These are phyloP conservation scores for Metschnikowia kunwiensis DNA, from an alignment of 805 yeast species.

Conservation along the genomic window DNA sequence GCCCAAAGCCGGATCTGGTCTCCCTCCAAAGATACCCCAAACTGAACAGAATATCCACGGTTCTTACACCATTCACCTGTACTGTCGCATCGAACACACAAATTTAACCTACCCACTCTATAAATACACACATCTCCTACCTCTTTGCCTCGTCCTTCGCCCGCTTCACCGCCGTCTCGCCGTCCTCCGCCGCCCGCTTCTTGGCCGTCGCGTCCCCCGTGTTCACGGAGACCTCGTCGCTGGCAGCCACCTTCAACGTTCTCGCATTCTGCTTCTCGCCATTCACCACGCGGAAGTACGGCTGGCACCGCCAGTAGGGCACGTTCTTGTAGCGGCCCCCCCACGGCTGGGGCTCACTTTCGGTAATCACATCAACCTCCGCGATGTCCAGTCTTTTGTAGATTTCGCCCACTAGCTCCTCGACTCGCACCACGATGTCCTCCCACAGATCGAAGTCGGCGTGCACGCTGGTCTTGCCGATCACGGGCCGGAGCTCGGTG, in stretches of 20 bases:
- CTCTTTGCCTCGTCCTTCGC: conserved; percentile 1
- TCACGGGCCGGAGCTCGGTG: conserved; percentile 70
- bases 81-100: too few species aligned
- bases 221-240: conserved; percentile 13
- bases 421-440: conserved; percentile 59
- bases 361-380: conserved; percentile 51
- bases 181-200: conserved; percentile 6
- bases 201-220: conserved; percentile 9
- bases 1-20: too few species aligned
- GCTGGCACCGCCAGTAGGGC: conserved; percentile 97
- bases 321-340: conserved; percentile 78
- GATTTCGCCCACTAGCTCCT: conserved; percentile 57
- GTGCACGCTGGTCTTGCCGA: conserved; percentile 53
- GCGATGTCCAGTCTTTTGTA: conserved; percentile 50
- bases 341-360: conserved; percentile 60
- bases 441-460: conserved; percentile 43
- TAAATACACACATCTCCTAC: too few species aligned
- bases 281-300: conserved; percentile 85
- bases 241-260: conserved; percentile 38
- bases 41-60: too few species aligned
- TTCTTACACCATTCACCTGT: too few species aligned
- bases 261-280: conserved; percentile 54
- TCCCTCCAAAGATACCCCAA: too few species aligned
- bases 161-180: conserved; percentile 3
- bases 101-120: too few species aligned